A percentile compares a stretch with the other conserved stretches of the same genome.
These are phyloP conservation scores for Fusarium guadeloupense DNA, from an alignment of 2,329 filamentous ascomycete species.

Conservation along the genomic window DNA sequence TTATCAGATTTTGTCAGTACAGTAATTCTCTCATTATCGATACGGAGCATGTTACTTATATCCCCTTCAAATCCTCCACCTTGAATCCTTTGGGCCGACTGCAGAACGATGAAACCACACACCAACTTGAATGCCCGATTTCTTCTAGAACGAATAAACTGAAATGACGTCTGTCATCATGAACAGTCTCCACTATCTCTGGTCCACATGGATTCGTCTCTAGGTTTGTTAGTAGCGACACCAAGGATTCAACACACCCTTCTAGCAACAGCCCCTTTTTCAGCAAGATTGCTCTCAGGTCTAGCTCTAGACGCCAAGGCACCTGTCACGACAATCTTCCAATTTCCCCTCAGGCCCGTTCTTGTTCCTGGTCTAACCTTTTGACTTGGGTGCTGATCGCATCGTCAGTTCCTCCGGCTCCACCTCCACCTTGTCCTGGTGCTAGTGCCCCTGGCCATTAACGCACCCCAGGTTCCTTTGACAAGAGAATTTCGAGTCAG, in stretches of 20 bases:
- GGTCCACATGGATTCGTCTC: constrained; percentile 19
- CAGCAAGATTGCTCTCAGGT: constrained; percentile 35
- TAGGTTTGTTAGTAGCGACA: background rate
- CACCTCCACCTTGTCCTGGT: constrained; percentile 24
- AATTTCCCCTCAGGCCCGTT: constrained; percentile 27
- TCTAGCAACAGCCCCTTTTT: constrained; percentile 35
- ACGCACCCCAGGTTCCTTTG: constrained; percentile 30
- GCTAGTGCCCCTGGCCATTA: constrained; percentile 15
- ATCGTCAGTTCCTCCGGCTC: constrained; percentile 13
- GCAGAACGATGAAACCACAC: background rate
- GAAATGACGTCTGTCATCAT: constrained; percentile 29
- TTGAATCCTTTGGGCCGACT: constrained; percentile 8
- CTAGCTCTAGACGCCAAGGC: constrained; percentile 36
- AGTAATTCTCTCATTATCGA: background rate
- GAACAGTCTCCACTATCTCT: constrained; percentile 22
- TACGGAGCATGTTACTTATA: background rate
- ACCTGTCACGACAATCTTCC: constrained; percentile 28
- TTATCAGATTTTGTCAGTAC: background rate
- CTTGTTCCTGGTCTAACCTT: constrained; percentile 22
- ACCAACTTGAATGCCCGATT: constrained; percentile 9
- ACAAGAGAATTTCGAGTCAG: constrained; percentile 26
- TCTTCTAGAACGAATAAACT: constrained; percentile 42
- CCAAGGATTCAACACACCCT: background rate
- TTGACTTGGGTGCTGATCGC: constrained; percentile 35
- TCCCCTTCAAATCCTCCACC: background rate